Percentiles rank a stretch among this genome's conserved stretches.
Conservation (phyloP, 306 rosid genomes). For the Neltuma alba region DNA sequence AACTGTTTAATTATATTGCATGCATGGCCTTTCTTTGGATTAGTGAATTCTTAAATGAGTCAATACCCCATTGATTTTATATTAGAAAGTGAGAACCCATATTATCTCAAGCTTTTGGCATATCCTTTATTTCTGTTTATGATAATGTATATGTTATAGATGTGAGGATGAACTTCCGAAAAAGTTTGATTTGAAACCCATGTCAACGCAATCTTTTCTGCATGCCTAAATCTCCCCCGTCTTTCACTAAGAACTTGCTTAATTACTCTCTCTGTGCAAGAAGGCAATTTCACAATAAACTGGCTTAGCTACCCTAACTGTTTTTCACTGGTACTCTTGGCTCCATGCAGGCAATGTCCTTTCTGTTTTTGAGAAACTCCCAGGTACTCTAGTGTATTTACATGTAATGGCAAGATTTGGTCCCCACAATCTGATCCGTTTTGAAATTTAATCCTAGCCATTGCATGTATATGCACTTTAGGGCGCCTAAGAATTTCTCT, state of each 20-base stretch:
- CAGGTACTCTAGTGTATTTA: background rate
- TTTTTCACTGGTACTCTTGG: background rate
- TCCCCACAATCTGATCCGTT: background rate
- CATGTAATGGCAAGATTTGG: background rate
- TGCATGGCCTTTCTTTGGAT: constrained; percentile 5
- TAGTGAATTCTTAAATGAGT: background rate
- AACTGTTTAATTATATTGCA: background rate
- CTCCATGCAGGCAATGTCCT: background rate
- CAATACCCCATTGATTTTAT: background rate
- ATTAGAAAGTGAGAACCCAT: background rate
- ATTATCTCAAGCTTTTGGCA: constrained; percentile 19
- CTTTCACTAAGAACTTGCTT: background rate
- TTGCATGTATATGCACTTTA: background rate
- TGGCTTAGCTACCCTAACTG: background rate
- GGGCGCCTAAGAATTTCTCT: background rate
- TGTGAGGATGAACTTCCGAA: background rate
- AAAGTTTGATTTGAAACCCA: background rate
- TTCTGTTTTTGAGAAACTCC: background rate
- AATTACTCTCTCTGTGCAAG: background rate
- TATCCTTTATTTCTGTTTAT: background rate
- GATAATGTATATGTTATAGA: background rate
- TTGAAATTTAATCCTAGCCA: background rate
- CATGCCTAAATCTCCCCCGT: background rate
- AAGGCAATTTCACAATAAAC: background rate
- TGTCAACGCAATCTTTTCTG: background rate